phyloP scores from a whole-genome alignment of 2,329 filamentous ascomycete species.

The Rhexocercosporidium sp. region DNA sequence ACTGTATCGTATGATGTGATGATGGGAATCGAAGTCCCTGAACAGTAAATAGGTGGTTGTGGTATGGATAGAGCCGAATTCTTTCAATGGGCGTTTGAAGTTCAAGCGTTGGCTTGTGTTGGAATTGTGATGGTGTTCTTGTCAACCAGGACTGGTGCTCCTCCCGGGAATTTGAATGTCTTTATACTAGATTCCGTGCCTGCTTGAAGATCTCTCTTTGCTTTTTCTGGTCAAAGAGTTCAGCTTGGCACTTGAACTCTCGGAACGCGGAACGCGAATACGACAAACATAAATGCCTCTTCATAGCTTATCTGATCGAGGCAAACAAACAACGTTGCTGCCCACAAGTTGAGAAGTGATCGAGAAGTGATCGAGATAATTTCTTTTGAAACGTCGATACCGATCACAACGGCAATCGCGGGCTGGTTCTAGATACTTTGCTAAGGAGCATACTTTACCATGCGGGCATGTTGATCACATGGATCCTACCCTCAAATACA shows the following conservation, averaged over 20 bases:
- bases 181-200: slow-evolving; percentile 27
- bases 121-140: too few species aligned
- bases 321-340: slow-evolving; percentile 24
- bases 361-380: too few species aligned
- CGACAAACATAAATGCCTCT: background rate
- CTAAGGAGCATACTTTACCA: background rate
- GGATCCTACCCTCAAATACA: background rate
- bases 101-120: background rate
- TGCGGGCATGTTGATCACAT: background rate
- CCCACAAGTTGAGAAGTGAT: slow-evolving; percentile 25
- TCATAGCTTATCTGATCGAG: background rate
- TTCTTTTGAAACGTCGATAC: slow-evolving; percentile 4
- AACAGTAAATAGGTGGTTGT: background rate
- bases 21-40: background rate
- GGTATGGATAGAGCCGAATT: background rate
- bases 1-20: too few species aligned
- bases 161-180: slow-evolving; percentile 8
- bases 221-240: slow-evolving; percentile 28
- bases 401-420: slow-evolving; percentile 21
- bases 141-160: background rate
- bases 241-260: slow-evolving; percentile 13
- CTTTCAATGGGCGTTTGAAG: background rate
- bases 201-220: slow-evolving; percentile 27
- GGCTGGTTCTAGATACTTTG: slow-evolving; percentile 3
- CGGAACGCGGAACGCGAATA: slow-evolving; percentile 4